Evolutionary conservation across 768 basidiomycete species (phyloP), one percentile per base, ranked within the genome.

Genomic region (Tylopilus plumbeoviolaceoides): DNA sequence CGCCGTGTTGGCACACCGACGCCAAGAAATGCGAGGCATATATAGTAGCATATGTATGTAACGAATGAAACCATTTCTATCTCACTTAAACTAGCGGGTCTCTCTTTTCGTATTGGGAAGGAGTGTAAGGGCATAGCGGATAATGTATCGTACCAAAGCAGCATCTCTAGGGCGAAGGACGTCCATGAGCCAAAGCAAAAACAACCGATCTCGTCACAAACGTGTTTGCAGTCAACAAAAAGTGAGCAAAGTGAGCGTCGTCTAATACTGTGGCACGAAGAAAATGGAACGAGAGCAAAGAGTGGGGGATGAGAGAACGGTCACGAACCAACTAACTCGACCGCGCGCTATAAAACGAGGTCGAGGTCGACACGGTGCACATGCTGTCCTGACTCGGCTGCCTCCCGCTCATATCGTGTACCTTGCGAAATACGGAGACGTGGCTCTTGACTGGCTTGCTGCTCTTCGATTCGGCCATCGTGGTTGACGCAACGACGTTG

Each of bases 301-400:
- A 33, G 33, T 33, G 33, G 30, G 30, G 30, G 30, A 30, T 30
- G 23, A 23, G 23, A 5, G 23, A 23, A 2, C 23, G 5, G n/a
- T n/a, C n/a, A n/a, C n/a, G n/a, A n/a, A n/a, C n/a, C n/a, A 60
- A 31, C 33, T 58, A 41, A 48, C 69, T 67, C 43, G 67, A 70
- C 33, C 60, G 64, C 8, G 69, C 67, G 47, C 67, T 69, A 38
- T 69, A 70, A 54, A 61, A 69, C 28, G 51, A 35, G n/a, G 65
- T 59, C 15, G 42, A 53, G 30, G 66, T 66, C 36, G 59, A 57
- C 39, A 50, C 54, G 20, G 60, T 62, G 23, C 44, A 59, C 41
- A 45, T 66, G 21, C 66, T 68, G 21, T 68, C 64, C 36, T 63
- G 60, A 27, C 66, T 68, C 14, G 59, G 53, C 25, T 70, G 53